Evolutionary conservation across 2,329 filamentous ascomycete species (phyloP).

Genomic region (Ilyonectria mors-panacis): DNA sequence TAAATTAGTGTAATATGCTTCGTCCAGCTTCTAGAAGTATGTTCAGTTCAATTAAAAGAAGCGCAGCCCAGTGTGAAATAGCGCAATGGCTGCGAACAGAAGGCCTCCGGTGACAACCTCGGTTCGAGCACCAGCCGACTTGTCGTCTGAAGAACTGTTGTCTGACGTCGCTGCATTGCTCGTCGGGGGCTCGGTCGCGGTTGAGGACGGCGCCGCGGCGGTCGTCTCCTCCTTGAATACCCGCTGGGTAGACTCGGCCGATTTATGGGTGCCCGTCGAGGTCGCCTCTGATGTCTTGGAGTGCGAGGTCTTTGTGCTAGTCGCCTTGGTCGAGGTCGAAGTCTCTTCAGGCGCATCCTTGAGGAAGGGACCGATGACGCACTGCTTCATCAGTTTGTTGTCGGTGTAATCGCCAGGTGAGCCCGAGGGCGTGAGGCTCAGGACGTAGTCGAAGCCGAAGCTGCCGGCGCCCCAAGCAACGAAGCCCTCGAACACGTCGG

Average conservation of each 20-base stretch:
- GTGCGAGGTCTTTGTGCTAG: constrained; percentile 4
- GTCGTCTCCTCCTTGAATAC: constrained; percentile 33
- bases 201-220: constrained; percentile 1
- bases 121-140: constrained; percentile 14
- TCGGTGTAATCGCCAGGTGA: constrained; percentile 50
- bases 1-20: background rate
- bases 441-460: constrained; percentile 58
- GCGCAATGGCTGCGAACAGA: constrained; percentile 4
- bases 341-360: constrained; percentile 30
- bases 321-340: constrained; percentile 1
- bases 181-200: background rate
- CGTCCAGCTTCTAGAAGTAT: background rate
- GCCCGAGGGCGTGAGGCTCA: constrained; percentile 59
- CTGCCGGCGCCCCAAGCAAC: constrained; percentile 64
- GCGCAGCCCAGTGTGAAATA: constrained; percentile 11
- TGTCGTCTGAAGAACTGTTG: background rate
- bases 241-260: constrained; percentile 17
- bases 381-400: constrained; percentile 60
- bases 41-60: background rate
- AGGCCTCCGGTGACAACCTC: constrained; percentile 13
- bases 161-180: constrained; percentile 4
- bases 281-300: background rate
- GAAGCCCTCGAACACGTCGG: constrained; percentile 63
- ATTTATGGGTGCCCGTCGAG: background rate
- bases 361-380: constrained; percentile 57